phyloP scores from a whole-genome alignment of 768 basidiomycete species.

The Trametes elegans region DNA sequence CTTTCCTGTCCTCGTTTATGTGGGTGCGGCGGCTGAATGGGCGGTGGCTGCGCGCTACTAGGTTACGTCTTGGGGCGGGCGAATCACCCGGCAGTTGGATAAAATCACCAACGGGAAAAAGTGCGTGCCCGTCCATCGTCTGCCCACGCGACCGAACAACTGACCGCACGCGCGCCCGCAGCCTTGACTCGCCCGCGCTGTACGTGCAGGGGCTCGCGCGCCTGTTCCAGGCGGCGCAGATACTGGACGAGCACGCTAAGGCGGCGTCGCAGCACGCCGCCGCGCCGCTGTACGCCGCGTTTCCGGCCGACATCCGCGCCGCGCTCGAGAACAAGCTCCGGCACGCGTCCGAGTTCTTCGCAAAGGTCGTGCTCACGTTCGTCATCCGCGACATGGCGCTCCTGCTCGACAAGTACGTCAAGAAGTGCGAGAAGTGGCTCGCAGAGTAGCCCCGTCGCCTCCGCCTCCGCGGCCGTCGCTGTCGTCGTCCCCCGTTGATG shows the following conservation, averaged over 20 bases:
- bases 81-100: conserved; percentile 72
- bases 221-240: conserved; percentile 71
- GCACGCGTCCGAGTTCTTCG: conserved; percentile 89
- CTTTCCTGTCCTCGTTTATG: not conserved
- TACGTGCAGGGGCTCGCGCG: conserved; percentile 77
- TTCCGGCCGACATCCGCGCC: conserved; percentile 60
- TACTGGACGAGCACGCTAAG: conserved; percentile 85
- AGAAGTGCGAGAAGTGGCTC: conserved; percentile 91
- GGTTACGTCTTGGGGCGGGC: conserved; percentile 68
- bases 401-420: conserved; percentile 88
- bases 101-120: conserved; percentile 89
- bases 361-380: conserved; percentile 83
- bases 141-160: not conserved
- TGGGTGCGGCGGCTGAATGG: not conserved
- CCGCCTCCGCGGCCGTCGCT: not conserved
- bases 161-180: conserved; percentile 32
- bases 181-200: conserved; percentile 83
- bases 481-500: not conserved
- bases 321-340: conserved; percentile 73
- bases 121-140: conserved; percentile 40
- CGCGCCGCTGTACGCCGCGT: conserved; percentile 70
- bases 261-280: conserved; percentile 64
- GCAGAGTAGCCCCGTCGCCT: conserved; percentile 54
- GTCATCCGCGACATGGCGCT: conserved; percentile 86
- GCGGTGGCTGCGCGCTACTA: conserved; percentile 24